Conservation (phyloP, 768 basidiomycete species). For the Gloeopeniophorella convolvens region DNA sequence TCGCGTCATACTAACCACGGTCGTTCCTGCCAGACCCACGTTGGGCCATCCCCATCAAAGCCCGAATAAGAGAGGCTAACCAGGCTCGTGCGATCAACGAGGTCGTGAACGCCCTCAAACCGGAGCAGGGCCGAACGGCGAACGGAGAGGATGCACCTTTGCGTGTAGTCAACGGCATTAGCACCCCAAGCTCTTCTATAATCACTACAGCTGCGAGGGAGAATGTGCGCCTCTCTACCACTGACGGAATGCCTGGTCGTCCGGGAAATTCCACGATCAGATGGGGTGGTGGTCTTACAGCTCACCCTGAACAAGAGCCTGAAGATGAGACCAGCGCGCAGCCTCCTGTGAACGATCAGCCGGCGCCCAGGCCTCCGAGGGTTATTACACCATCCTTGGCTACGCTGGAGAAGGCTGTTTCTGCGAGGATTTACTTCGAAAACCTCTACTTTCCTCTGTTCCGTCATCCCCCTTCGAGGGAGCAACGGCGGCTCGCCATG, state of each 20-base stretch:
- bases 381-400: conserved; percentile 79
- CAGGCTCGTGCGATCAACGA: conserved; percentile 72
- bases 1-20: conserved; percentile 16
- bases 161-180: conserved; percentile 75
- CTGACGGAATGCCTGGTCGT: conserved; percentile 47
- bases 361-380: conserved; percentile 38
- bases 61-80: conserved; percentile 56
- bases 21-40: conserved; percentile 56
- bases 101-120: conserved; percentile 64
- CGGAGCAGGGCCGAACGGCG: conserved; percentile 38
- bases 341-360: conserved; percentile 23
- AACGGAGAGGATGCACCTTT: conserved; percentile 48
- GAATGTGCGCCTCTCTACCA: conserved; percentile 43
- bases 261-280: conserved; percentile 56
- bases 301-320: conserved; percentile 64
- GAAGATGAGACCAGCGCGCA: conserved; percentile 39
- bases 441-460: conserved; percentile 82
- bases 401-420: conserved; percentile 90
- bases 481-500: conserved; percentile 79
- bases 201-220: conserved; percentile 72
- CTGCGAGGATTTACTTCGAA: conserved; percentile 91
- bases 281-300: conserved; percentile 53
- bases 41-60: conserved; percentile 87
- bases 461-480: conserved; percentile 78
- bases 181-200: conserved; percentile 60